These are phyloP conservation scores for Toxoplasma gondii DNA, from an alignment of 169 alveolate species.

Conservation along the genomic window DNA sequence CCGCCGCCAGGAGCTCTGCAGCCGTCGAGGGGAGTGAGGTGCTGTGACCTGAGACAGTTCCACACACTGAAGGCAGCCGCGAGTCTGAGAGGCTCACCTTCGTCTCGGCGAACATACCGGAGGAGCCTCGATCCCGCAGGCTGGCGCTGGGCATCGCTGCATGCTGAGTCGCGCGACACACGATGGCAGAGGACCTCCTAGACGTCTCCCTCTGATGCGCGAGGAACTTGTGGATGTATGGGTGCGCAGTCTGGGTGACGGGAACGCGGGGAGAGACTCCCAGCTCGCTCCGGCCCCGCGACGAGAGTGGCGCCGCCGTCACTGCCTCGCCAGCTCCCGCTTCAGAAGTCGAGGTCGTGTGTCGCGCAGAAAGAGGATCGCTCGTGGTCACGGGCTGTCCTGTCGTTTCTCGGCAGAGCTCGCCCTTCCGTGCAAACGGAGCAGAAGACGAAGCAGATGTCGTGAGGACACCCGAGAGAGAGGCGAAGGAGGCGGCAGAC, in stretches of 20 bases:
- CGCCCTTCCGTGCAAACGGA: not conserved
- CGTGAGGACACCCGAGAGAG: slow-evolving; percentile 13
- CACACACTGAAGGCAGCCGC: not conserved
- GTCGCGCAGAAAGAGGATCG: not conserved
- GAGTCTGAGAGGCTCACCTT: not conserved
- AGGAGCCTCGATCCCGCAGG: slow-evolving; percentile 5
- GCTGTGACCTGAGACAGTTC: not conserved
- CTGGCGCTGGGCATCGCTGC: not conserved
- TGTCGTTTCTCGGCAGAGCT: not conserved
- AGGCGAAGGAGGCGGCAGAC: slow-evolving; percentile 6
- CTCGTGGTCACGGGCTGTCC: not conserved
- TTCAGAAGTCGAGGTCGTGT: not conserved
- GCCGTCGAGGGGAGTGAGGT: slow-evolving; percentile 3
- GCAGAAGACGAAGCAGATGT: not conserved
- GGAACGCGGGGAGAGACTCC: not conserved
- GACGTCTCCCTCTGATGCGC: not conserved
- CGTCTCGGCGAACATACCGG: not conserved
- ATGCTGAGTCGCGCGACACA: slow-evolving; percentile 4
- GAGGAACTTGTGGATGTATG: not conserved
- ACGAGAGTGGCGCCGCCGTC: not conserved
- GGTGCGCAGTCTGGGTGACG: not conserved
- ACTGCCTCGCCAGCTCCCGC: not conserved
- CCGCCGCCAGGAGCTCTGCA: not conserved
- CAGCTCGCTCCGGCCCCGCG: not conserved
- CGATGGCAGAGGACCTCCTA: not conserved